Conservation (phyloP, 2,329 filamentous ascomycete genomes). For the Penicillium brevicompactum region DNA sequence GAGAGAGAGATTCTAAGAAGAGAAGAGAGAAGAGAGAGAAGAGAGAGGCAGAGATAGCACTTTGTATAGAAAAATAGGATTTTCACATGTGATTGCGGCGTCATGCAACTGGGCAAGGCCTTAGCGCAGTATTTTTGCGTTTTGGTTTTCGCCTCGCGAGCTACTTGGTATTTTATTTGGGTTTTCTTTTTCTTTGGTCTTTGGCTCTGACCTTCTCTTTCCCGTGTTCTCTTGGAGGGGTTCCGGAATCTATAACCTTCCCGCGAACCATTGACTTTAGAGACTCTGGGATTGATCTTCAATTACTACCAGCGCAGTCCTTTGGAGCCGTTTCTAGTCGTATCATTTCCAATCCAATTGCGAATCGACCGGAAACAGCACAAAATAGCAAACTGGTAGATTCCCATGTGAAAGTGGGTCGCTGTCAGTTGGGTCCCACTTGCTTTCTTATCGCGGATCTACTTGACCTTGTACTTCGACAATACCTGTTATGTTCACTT, state of each 20-base stretch:
- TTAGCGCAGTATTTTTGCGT: constrained; percentile 17
- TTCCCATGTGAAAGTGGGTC: not conserved
- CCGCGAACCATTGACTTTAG: constrained; percentile 1
- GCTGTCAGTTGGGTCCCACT: not conserved
- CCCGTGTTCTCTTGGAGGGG: not conserved
- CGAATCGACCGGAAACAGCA: not conserved
- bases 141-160: not conserved
- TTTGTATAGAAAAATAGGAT: constrained; percentile 10
- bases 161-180: not conserved
- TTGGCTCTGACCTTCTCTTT: constrained; percentile 2
- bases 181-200: constrained; percentile 7
- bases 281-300: not conserved
- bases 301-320: not conserved
- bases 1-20: not conserved
- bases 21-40: not conserved
- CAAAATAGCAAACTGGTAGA: not conserved
- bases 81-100: constrained; percentile 30
- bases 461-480: not conserved
- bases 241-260: not conserved
- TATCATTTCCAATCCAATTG: not conserved
- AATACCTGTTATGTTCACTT: not conserved
- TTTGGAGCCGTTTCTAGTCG: not conserved
- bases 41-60: constrained; percentile 6
- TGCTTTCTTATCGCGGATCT: not conserved
- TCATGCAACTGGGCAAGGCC: constrained; percentile 20